Base-by-base conservation (phyloP, 176 grass and related monocot species). In the Dendrocalamus sinicus region DNA sequence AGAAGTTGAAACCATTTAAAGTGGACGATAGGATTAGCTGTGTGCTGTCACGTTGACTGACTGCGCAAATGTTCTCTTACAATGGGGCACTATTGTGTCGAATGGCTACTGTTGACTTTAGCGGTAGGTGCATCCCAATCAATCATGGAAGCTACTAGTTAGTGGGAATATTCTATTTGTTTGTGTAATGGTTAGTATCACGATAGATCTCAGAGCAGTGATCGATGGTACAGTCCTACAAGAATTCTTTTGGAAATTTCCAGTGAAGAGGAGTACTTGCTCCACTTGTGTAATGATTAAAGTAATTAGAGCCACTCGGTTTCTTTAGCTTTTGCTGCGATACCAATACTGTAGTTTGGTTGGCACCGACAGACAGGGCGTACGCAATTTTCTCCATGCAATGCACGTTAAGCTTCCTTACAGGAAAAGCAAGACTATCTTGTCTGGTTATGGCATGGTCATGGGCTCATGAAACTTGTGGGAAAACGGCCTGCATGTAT, bases 351-450 rank as follows among this genome's bases (percentile, higher is more conserved):
- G 51, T 69, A 71, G 20, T 19, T 7, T 17, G 79, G 79, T 83
- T 77, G 88, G 79, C 88, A 86, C 84, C 88, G 88, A 90, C 88
- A 80, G 6, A n/a, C n/a, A 39, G 46, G 15, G 59, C 8, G 17
- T 19, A 79, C 53, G 86, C 53, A 75, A 12, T 39, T 14, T n/a
- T 14, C 37, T 37, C 37, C 14, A 20, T 35, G 54, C 39, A 70
- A 7, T 9, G 1, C 54, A 5, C 4, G 14, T 17, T 12, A 12
- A 20, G 16, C 32, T 76, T 82, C 39, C 70, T 80, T 82, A 2
- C 40, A 3, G 0, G 12, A 40, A 82, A 76, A 82, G 85, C 54
- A 75, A 81, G 2, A 26, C 9, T 8, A 4, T 37, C 28, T 35
- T 9, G 54, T 72, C 69, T 22, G 46, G 67, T 5, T 79, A 8